Conservation (phyloP, 768 basidiomycete species). For the Leccinum imitatum region DNA sequence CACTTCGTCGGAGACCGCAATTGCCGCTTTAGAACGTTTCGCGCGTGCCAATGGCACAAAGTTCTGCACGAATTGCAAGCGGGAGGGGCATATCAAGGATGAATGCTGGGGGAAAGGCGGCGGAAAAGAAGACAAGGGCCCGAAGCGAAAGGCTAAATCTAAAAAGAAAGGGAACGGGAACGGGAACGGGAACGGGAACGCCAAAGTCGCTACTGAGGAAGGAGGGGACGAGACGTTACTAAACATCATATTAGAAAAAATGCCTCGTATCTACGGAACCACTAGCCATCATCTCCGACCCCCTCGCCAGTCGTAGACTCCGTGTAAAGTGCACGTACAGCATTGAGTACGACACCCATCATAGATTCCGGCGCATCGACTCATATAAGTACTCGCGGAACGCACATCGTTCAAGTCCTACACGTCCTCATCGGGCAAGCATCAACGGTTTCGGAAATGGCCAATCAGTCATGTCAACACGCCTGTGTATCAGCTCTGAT, state of each 20-base stretch:
- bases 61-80: neutral
- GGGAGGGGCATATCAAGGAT: neutral
- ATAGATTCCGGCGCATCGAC: too few relatives aligned
- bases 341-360: too few relatives aligned
- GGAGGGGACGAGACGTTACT: neutral
- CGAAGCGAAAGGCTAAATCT: neutral
- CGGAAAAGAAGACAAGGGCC: too few relatives aligned
- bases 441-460: too few relatives aligned
- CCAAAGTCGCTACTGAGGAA: neutral
- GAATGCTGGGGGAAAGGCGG: too few relatives aligned
- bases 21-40: neutral
- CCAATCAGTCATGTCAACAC: too few relatives aligned
- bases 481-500: slow-evolving; percentile 65
- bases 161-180: neutral
- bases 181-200: neutral
- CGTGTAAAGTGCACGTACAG: too few relatives aligned
- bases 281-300: too few relatives aligned
- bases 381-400: too few relatives aligned
- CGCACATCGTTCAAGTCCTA: too few relatives aligned
- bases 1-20: neutral
- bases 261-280: neutral
- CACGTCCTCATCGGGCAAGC: too few relatives aligned
- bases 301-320: too few relatives aligned
- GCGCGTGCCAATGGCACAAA: neutral
- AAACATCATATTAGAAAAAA: neutral